These are phyloP conservation scores for Agapanthus africanus DNA, from an alignment of 106 monocot species.

Conservation along the genomic window DNA sequence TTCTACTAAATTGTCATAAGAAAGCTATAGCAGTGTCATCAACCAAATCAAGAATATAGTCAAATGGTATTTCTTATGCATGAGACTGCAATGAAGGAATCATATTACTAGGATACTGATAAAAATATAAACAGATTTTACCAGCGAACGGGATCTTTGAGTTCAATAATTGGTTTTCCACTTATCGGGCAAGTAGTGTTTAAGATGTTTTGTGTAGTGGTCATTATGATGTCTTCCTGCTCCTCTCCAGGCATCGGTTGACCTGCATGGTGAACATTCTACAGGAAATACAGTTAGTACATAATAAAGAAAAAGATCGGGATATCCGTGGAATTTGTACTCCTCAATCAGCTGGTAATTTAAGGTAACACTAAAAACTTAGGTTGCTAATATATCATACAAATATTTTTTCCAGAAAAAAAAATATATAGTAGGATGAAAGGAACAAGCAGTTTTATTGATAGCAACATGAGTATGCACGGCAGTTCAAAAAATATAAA, in stretches of 20 bases:
- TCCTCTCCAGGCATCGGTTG: slow-evolving; percentile 96
- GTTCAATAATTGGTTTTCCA: slow-evolving; percentile 65
- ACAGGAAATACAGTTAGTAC: slow-evolving; percentile 1
- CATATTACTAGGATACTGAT: background rate
- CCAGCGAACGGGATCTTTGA: slow-evolving; percentile 78
- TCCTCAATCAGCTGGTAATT: background rate
- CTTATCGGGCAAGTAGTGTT: slow-evolving; percentile 81
- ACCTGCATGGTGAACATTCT: slow-evolving; percentile 94
- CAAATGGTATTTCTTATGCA: background rate
- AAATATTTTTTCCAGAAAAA: background rate
- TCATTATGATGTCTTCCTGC: slow-evolving; percentile 84
- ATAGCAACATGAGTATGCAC: no score
- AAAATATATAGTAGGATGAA: background rate
- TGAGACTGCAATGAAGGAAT: background rate
- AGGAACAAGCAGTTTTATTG: background rate
- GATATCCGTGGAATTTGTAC: background rate
- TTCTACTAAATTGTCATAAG: no score
- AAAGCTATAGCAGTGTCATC: no score
- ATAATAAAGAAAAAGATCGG: no score
- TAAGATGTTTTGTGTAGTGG: slow-evolving; percentile 63
- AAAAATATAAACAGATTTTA: slow-evolving; percentile 16
- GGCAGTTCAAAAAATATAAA: no score
- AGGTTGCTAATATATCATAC: background rate
- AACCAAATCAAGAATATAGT: background rate
- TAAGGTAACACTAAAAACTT: background rate